A percentile compares a stretch with the other conserved stretches of the same genome.
phyloP scores from a whole-genome alignment of 1,284 basidiomycete species.

The Acaromyces ingoldii region DNA sequence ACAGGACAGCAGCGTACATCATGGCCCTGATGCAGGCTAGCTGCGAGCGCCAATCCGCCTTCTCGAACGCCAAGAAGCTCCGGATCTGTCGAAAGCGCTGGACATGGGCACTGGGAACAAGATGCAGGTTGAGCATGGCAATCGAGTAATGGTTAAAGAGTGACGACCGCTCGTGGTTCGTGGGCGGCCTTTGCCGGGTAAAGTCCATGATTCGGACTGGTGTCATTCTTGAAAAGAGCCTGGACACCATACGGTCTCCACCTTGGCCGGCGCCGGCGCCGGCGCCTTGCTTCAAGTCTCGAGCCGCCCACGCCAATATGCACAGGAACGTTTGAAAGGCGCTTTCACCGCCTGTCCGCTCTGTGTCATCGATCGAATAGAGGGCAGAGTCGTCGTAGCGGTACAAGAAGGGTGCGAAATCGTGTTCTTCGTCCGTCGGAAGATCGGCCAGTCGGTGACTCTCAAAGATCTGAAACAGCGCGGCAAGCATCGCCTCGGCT shows the following conservation, averaged over 20 bases:
- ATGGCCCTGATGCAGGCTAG: conserved; percentile 70
- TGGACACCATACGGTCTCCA: conserved; percentile 58
- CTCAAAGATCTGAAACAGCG: conserved; percentile 71
- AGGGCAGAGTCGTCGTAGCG: conserved; percentile 50
- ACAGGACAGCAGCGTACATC: conserved; percentile 68
- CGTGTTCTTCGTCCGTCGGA: conserved; percentile 63
- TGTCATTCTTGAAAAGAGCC: conserved; percentile 71
- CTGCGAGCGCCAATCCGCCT: conserved; percentile 67
- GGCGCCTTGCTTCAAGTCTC: conserved; percentile 26
- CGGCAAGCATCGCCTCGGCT: conserved; percentile 61
- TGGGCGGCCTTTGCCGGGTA: conserved; percentile 37
- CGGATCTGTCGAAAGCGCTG: conserved; percentile 63
- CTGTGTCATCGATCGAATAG: conserved; percentile 2
- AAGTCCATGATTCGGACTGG: conserved; percentile 65
- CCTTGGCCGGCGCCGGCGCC: conserved; percentile 13
- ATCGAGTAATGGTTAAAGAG: conserved; percentile 80
- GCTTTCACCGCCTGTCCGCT: conserved; percentile 58
- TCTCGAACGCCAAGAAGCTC: conserved; percentile 64
- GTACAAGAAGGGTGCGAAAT: conserved; percentile 73
- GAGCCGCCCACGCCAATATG: conserved; percentile 62
- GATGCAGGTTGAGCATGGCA: conserved; percentile 69
- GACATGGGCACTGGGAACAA: conserved; percentile 62
- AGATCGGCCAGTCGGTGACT: conserved; percentile 75
- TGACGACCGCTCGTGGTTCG: conserved; percentile 67
- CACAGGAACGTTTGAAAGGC: conserved; percentile 77